These are phyloP conservation scores for Cairneyella variabilis DNA, from an alignment of 495 filamentous ascomycete genomes.

Conservation along the genomic window DNA sequence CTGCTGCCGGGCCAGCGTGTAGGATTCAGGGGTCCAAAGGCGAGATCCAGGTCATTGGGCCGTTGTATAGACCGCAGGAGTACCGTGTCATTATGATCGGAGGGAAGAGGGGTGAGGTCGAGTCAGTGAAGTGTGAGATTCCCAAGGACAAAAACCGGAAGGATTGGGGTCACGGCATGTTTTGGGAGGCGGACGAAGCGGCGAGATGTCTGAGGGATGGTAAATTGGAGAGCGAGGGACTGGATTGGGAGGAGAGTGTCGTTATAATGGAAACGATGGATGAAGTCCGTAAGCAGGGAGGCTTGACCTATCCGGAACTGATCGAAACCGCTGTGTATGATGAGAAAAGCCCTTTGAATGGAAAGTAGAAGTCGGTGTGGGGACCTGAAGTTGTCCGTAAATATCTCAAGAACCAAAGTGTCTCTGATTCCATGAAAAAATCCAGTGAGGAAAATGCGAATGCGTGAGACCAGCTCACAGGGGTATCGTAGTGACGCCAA, in stretches of 20 bases:
- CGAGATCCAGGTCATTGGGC: constrained; percentile 78
- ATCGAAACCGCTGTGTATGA: constrained; percentile 78
- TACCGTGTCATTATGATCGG: constrained; percentile 52
- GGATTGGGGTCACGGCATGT: constrained; percentile 76
- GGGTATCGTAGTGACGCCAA: too few species aligned
- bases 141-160: constrained; percentile 47
- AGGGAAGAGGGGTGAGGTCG: constrained; percentile 32
- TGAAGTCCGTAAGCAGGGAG: constrained; percentile 73
- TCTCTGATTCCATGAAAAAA: too few species aligned
- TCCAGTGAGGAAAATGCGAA: too few species aligned
- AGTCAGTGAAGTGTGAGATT: constrained; percentile 61
- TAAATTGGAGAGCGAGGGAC: constrained; percentile 66
- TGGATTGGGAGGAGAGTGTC: constrained; percentile 80
- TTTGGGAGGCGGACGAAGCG: constrained; percentile 92
- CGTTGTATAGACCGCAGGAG: constrained; percentile 63
- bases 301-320: constrained; percentile 71
- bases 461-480: too few species aligned
- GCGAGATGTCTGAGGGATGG: constrained; percentile 81
- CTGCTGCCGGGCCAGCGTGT: constrained; percentile 60
- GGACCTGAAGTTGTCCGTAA: too few species aligned
- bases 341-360: constrained; percentile 46
- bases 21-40: constrained; percentile 83
- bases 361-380: too few species aligned
- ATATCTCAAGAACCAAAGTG: too few species aligned
- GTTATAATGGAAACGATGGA: constrained; percentile 96